Conservation (phyloP, 176 grass and related monocot species). For the Thinopyrum elongatum region DNA sequence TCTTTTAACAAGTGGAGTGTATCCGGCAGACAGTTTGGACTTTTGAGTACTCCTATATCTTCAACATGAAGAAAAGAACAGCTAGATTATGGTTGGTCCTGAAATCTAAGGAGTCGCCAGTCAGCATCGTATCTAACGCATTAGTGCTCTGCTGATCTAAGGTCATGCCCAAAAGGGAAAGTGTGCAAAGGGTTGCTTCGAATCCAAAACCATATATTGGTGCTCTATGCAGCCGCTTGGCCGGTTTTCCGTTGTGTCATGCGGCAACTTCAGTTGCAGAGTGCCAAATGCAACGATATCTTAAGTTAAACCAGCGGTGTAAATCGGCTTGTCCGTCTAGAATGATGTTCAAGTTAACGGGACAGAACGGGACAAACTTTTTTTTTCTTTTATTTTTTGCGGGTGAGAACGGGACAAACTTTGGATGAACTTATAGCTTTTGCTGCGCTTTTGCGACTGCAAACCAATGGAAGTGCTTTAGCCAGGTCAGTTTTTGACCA, state of each 20-base stretch:
- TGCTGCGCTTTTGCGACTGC: neutral
- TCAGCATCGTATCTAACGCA: conserved; percentile 16
- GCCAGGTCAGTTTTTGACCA: no score
- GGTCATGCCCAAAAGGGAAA: neutral
- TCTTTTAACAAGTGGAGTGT: conserved; percentile 3
- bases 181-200: neutral
- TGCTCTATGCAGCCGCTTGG: neutral
- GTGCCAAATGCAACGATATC: neutral
- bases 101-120: neutral
- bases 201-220: neutral
- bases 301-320: neutral
- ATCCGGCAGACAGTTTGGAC: neutral
- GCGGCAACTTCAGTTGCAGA: neutral
- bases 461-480: neutral
- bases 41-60: conserved; percentile 11
- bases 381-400: no score
- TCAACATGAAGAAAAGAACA: conserved; percentile 19
- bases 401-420: neutral
- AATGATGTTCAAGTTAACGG: neutral
- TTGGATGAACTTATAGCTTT: neutral
- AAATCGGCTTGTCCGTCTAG: no score
- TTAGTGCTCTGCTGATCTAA: neutral
- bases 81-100: conserved; percentile 13
- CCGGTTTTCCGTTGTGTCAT: neutral
- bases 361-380: neutral